Evolutionary conservation across 345 rosid genomes (phyloP), one percentile per base, ranked within the genome.

Genomic region (Dimocarpus longan): DNA sequence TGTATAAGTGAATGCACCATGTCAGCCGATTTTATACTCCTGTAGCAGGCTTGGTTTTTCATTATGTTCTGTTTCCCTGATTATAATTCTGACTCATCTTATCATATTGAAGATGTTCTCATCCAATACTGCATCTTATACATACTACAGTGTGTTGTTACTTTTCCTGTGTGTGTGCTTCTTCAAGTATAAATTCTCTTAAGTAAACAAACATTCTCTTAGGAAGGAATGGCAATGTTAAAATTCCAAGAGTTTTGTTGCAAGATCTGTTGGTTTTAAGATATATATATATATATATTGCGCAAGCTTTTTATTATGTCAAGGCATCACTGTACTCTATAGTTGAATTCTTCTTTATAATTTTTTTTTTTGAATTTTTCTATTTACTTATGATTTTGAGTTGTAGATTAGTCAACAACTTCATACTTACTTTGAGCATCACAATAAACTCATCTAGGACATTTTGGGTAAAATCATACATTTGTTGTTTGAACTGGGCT

Each of bases 401-500:
- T 32, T 32, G 37, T 32, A 32, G 44, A 42, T 42, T 42, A 59
- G 19, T 70, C 4, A 0, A 59, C 3, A 11, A 12, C 39, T 4
- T 59, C 26, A 7, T 73, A 39, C 59, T 28, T 71, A 8, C 24
- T 32, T 32, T 32, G 60, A n/a, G 72, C 73, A 70, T 46, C 21
- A 46, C 12, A 7, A 24, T 28, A 3, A 46, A 26, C 21, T 26
- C 15, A 54, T 67, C 3, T 3, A 28, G 16, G 43, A 57, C 37
- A 32, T 32, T 32, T 32, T 32, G 10, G 48, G 32, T 32, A 2
- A 40, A 46, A 9, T 46, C 21, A 46, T n/a, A 13, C 50, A 18
- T 66, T 21, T 54, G 13, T 78, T 46, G 68, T 39, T 64, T 78
- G 15, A 77, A 78, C 40, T 12, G 37, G 39, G 26, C 50, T 42